Conservation (phyloP, 1,284 basidiomycete species). For the Irpex sp. region DNA sequence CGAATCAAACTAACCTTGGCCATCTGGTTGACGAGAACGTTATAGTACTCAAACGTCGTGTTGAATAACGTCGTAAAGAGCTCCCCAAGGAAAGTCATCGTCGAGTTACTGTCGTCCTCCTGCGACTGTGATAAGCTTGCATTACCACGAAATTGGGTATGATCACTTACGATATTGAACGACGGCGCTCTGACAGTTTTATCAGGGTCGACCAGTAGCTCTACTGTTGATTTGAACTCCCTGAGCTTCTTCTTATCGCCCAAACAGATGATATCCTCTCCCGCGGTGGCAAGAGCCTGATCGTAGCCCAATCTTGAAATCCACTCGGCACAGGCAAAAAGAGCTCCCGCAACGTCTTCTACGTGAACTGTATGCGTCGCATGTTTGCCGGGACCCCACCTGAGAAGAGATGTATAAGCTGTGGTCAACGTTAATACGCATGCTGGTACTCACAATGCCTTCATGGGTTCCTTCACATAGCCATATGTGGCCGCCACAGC, state of each 20-base stretch:
- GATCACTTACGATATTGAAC: slow-evolving; percentile 70
- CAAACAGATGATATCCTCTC: slow-evolving; percentile 65
- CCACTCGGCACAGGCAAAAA: slow-evolving; percentile 78
- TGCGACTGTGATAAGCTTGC: slow-evolving; percentile 21
- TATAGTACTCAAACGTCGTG: slow-evolving; percentile 85
- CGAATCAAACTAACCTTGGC: slow-evolving; percentile 55
- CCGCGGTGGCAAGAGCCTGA: slow-evolving; percentile 61
- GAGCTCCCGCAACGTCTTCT: slow-evolving; percentile 71
- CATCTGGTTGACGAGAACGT: slow-evolving; percentile 63
- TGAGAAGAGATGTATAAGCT: slow-evolving; percentile 21
- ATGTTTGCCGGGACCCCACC: slow-evolving; percentile 78
- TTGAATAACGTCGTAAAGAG: slow-evolving; percentile 75
- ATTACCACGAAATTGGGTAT: too few species aligned
- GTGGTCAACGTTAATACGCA: neutral
- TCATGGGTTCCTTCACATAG: slow-evolving; percentile 83
- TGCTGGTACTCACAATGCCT: slow-evolving; percentile 60
- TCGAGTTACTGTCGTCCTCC: slow-evolving; percentile 81
- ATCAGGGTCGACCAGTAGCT: slow-evolving; percentile 37
- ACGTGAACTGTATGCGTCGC: slow-evolving; percentile 79
- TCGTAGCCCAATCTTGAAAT: slow-evolving; percentile 56
- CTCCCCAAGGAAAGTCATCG: slow-evolving; percentile 71
- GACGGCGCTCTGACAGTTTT: slow-evolving; percentile 66
- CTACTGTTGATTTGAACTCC: slow-evolving; percentile 48
- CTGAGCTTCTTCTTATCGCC: slow-evolving; percentile 67
- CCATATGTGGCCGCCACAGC: slow-evolving; percentile 83